phyloP scores from a whole-genome alignment of 2,329 filamentous ascomycete genomes.

The Daldinia eschscholtzii region DNA sequence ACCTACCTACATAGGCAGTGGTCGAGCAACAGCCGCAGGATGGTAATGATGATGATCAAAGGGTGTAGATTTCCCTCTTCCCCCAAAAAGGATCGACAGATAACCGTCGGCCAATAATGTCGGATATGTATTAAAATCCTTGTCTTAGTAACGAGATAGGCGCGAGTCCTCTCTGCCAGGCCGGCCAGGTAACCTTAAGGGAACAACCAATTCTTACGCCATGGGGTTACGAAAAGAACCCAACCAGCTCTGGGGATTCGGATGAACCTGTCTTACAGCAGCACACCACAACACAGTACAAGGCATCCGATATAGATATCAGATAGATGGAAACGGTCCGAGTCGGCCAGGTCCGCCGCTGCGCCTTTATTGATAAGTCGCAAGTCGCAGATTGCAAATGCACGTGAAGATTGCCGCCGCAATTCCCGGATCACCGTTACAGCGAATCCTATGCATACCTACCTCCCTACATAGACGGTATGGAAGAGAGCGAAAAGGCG shows the following conservation, averaged over 20 bases:
- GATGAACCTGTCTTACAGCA: conserved; percentile 11
- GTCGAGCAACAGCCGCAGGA: conserved; percentile 8
- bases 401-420: conserved; percentile 36
- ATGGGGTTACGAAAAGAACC: conserved; percentile 6
- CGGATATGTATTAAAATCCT: conserved; percentile 36
- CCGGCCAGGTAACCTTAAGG: conserved; percentile 7
- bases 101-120: conserved; percentile 32
- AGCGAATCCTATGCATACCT: conserved; percentile 21
- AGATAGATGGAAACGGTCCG: conserved; percentile 12
- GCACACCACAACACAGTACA: not conserved
- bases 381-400: conserved; percentile 27
- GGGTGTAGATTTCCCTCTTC: conserved; percentile 8
- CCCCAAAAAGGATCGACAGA: conserved; percentile 35
- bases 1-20: not conserved
- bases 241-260: conserved; percentile 8
- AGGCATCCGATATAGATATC: conserved; percentile 2
- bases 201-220: conserved; percentile 5
- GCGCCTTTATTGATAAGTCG: conserved; percentile 11
- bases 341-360: conserved; percentile 20
- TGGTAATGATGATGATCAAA: not conserved
- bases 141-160: conserved; percentile 35
- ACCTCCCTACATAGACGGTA: conserved; percentile 17
- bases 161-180: conserved; percentile 18
- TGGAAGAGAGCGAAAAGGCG: conserved; percentile 7
- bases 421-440: conserved; percentile 34